phyloP scores from a whole-genome alignment of 192 early-diverging fungal genomes.

The Coemansia sp. region DNA sequence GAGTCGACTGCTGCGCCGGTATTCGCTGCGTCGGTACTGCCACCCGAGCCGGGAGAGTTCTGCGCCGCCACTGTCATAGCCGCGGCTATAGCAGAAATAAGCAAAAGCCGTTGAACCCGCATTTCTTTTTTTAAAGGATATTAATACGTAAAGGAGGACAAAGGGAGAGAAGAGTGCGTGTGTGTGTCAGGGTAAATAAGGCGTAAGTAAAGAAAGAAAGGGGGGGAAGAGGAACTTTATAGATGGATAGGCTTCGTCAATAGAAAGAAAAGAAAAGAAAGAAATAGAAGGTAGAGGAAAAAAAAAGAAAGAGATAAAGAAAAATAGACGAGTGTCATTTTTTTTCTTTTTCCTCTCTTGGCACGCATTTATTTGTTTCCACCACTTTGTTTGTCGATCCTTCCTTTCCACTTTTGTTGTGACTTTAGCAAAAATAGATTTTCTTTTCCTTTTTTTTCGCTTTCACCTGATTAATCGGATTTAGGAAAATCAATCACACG shows the following conservation, averaged over 20 bases:
- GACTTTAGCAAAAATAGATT: no score
- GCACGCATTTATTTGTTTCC: no score
- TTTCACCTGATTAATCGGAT: no score
- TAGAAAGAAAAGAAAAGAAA: background rate
- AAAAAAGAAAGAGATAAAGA: background rate
- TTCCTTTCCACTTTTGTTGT: no score
- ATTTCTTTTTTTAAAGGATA: background rate
- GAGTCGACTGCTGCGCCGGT: background rate
- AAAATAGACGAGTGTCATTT: background rate
- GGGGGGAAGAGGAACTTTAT: background rate
- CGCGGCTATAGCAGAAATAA: background rate
- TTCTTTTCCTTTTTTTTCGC: no score
- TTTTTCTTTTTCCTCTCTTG: background rate
- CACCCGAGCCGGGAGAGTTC: background rate
- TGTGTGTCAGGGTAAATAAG: background rate
- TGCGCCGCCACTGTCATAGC: background rate
- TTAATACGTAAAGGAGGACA: background rate
- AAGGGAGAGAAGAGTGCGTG: background rate
- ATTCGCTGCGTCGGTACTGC: background rate
- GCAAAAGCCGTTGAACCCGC: slow-evolving; percentile 1
- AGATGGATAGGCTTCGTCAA: background rate
- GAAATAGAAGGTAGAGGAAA: background rate
- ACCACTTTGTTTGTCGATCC: no score
- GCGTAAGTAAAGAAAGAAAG: background rate
- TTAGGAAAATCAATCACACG: no score